Percentiles rank a stretch among this genome's conserved stretches.
These are phyloP conservation scores for Albatrellus ellisii DNA, from an alignment of 768 basidiomycete species.

Conservation along the genomic window DNA sequence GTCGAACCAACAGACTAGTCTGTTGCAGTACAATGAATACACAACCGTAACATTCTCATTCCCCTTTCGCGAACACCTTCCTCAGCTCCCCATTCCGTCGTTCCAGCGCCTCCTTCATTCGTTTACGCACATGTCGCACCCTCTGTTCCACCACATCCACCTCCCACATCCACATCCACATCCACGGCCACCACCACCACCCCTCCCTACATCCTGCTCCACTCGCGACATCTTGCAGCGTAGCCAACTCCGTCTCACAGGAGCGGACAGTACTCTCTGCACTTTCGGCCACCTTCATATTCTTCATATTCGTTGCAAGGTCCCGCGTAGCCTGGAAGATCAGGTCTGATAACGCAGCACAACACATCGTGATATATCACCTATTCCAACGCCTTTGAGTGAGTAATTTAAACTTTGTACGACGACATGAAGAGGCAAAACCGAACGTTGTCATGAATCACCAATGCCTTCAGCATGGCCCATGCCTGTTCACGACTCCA, in stretches of 20 bases:
- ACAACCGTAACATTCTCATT: too few relatives aligned
- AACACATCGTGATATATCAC: conserved; percentile 74
- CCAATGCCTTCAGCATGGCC: conserved; percentile 63
- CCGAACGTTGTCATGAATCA: conserved; percentile 45
- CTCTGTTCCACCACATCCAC: too few relatives aligned
- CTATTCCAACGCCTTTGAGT: conserved; percentile 24
- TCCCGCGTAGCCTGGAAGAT: conserved; percentile 76
- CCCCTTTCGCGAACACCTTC: too few relatives aligned
- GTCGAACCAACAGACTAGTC: too few relatives aligned
- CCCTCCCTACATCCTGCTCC: too few relatives aligned
- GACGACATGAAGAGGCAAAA: background rate
- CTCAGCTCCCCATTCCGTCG: too few relatives aligned
- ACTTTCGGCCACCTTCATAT: conserved; percentile 46
- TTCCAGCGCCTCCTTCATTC: too few relatives aligned
- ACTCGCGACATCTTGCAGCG: conserved; percentile 57
- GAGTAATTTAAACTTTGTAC: background rate
- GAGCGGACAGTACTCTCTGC: conserved; percentile 50
- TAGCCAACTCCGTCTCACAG: conserved; percentile 66
- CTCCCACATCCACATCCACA: too few relatives aligned
- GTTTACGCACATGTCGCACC: too few relatives aligned
- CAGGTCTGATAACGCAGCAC: conserved; percentile 56
- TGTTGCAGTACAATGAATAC: too few relatives aligned
- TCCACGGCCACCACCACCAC: too few relatives aligned
- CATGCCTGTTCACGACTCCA: conserved; percentile 89
- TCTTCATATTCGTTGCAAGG: conserved; percentile 69